phyloP scores from a whole-genome alignment of 2,329 filamentous ascomycete genomes.

The Periconia digitata region DNA sequence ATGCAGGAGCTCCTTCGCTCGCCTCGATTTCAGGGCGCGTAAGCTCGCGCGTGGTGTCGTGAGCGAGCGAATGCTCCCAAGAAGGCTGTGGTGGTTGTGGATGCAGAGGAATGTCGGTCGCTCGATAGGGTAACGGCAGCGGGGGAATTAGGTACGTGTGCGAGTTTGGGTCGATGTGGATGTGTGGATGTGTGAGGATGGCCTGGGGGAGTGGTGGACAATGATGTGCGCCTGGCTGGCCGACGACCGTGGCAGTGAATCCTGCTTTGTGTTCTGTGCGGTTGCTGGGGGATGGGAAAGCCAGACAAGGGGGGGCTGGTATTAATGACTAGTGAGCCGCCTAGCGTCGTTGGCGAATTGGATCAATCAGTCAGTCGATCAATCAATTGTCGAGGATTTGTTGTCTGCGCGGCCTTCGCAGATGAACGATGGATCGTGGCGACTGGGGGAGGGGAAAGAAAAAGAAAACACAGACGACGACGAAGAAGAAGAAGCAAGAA shows the following conservation, averaged over 20 bases:
- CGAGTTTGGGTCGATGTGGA: neutral
- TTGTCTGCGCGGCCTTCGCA: no score
- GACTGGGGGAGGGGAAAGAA: no score
- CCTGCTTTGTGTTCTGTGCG: neutral
- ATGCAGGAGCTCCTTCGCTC: conserved; percentile 4
- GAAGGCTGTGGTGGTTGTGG: neutral
- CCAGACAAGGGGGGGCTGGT: neutral
- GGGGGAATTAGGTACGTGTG: conserved; percentile 10
- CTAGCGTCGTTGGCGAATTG: no score
- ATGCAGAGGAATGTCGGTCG: conserved; percentile 6
- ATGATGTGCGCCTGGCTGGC: no score
- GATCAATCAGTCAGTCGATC: no score
- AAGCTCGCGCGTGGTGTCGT: conserved; percentile 18
- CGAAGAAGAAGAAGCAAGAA: no score
- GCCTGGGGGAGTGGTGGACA: neutral
- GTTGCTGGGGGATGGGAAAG: neutral
- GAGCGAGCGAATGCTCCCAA: neutral
- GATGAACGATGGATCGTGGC: no score
- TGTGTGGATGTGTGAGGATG: neutral
- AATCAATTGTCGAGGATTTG: no score
- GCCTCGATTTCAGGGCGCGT: conserved; percentile 20
- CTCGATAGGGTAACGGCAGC: conserved; percentile 15
- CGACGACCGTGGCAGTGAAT: no score
- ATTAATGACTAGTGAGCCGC: neutral
- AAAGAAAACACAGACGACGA: no score